Base-by-base conservation (phyloP, 2,329 filamentous ascomycete genomes). In the Talaromyces sp. region DNA sequence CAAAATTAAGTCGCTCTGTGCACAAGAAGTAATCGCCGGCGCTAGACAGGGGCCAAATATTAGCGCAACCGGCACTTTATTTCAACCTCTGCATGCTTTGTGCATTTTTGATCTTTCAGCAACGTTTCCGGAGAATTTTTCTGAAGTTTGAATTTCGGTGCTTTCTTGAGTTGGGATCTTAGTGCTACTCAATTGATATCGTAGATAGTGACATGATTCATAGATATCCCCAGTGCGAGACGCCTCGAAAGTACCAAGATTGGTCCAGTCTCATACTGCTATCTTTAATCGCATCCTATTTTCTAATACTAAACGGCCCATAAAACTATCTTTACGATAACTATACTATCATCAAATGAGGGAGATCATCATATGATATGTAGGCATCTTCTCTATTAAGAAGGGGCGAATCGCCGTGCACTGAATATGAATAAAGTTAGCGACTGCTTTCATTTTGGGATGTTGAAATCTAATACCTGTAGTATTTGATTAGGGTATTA, bases 21-120 rank as follows among this genome's bases (percentile, higher is more conserved):
- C 27, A 14, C 19, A 19, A 54, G 16, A 54, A 54, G 50, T 54
- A 54, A 54, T 54, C 50, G 31, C 50, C 50, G 50, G 27, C 31
- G 31, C 50, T 54, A 54, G 50, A 54, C 50, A 54, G 31, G 50
- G 50, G 27, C 13, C 31, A 19, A 54, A 14, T 7, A 19, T 19
- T 54, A 54, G 50, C 31, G 31, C 16, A 10, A 37, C n/a, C 50
- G 50, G 50, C 50, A 54, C 50, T 54, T 54, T 54, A 54, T 35
- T 35, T 54, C 50, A 19, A 54, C 50, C 31, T 54, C 16, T 49
- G 45, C 22, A 49, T 49, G 22, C 14, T 14, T 3, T 22, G 13
- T 14, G 27, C 5, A 49, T 22, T 22, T 47, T 47, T 47, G 9
- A 22, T 22, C 10, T 22, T 22, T 5, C 13, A 13, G n/a, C 19